Conservation (phyloP, 2,329 filamentous ascomycete species). For the Ophiostoma quercus region DNA sequence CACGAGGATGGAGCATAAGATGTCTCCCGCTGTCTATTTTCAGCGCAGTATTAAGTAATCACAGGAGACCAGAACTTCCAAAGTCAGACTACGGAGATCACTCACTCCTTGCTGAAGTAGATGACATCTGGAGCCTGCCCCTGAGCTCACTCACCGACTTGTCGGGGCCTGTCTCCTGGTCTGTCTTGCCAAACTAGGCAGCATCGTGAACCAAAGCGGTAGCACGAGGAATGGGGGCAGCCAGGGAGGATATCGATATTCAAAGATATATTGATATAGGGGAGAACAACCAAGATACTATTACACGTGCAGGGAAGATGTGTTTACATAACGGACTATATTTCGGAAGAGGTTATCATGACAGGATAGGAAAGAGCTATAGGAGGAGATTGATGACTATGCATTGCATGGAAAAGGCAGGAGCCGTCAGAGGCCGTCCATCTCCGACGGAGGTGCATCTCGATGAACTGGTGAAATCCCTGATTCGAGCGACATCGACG, state of each 20-base stretch:
- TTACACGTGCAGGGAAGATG: background rate
- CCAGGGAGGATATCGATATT: background rate
- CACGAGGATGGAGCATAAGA: background rate
- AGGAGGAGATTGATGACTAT: background rate
- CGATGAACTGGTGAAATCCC: background rate
- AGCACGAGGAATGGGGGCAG: slow-evolving; percentile 1
- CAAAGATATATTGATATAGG: background rate
- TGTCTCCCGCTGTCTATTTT: too few species aligned
- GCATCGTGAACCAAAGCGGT: background rate
- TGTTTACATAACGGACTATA: background rate
- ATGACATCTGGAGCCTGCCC: background rate
- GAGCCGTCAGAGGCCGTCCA: background rate
- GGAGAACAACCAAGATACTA: too few species aligned
- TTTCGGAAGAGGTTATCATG: background rate
- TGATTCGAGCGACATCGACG: background rate
- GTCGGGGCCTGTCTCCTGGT: background rate
- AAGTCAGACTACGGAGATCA: background rate
- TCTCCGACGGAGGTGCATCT: background rate
- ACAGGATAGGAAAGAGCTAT: too few species aligned
- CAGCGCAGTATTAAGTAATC: too few species aligned
- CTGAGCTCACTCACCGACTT: slow-evolving; percentile 9
- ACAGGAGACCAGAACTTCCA: too few species aligned
- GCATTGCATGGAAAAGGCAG: background rate
- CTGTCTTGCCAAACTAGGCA: slow-evolving; percentile 1
- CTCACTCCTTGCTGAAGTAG: background rate